Evolutionary conservation across 345 rosid genomes (phyloP).

Genomic region (Lumnitzera racemosa): DNA sequence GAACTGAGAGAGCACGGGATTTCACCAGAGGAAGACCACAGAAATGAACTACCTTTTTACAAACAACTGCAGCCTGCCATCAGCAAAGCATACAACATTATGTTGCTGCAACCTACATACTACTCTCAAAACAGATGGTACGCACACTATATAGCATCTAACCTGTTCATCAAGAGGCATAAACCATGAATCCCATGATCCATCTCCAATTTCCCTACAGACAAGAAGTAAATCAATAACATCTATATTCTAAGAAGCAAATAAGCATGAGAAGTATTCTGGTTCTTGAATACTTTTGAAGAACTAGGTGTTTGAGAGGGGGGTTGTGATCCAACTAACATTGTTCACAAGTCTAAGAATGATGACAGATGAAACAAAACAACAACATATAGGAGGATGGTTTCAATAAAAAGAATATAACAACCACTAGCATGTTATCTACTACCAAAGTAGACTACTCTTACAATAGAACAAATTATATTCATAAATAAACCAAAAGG

Average conservation of each 20-base stretch:
- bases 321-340: no score
- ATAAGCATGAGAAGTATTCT: neutral
- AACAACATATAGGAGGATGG: neutral
- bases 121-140: constrained; percentile 1
- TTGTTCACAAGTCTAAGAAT: no score
- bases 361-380: no score
- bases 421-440: no score
- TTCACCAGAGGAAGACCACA: constrained; percentile 12
- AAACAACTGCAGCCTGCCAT: constrained; percentile 48
- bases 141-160: neutral
- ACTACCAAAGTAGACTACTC: no score
- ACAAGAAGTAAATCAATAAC: constrained; percentile 9
- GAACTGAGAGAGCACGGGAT: constrained; percentile 3
- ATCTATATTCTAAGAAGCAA: neutral
- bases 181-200: constrained; percentile 83
- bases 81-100: constrained; percentile 6
- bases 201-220: constrained; percentile 82
- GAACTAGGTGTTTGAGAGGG: no score
- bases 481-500: neutral
- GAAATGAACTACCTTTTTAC: constrained; percentile 52
- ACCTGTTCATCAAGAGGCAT: constrained; percentile 78
- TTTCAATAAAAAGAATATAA: no score
- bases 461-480: no score
- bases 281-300: neutral
- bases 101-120: neutral